Evolutionary conservation across 768 basidiomycete genomes (phyloP).

Genomic region (Mrakia blollopis): DNA sequence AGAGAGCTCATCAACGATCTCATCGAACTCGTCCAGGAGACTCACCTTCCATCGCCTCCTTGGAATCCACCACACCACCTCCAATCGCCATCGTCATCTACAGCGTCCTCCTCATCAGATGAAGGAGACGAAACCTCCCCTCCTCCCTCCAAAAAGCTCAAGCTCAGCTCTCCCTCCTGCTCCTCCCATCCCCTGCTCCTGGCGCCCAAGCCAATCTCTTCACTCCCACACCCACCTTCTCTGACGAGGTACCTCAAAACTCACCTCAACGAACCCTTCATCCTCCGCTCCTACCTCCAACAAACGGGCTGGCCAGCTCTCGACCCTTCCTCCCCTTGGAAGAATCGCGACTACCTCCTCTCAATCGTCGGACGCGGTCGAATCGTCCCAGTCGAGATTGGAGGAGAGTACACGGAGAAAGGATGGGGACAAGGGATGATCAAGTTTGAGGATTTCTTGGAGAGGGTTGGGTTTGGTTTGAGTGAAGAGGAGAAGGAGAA

Average conservation of each 20-base stretch:
- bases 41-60: conserved; percentile 36
- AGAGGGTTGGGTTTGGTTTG: conserved; percentile 43
- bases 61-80: background rate
- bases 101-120: background rate
- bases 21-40: too few species aligned
- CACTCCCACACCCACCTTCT: too few species aligned
- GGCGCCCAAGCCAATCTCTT: conserved; percentile 46
- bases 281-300: conserved; percentile 58
- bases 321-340: conserved; percentile 33
- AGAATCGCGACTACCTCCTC: conserved; percentile 64
- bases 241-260: conserved; percentile 56
- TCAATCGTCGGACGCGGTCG: conserved; percentile 70
- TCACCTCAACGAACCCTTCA: conserved; percentile 59
- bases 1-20: conserved; percentile 57
- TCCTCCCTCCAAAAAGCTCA: background rate
- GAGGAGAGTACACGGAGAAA: conserved; percentile 69
- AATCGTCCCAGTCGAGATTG: conserved; percentile 84
- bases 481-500: conserved; percentile 10
- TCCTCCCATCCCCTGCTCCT: conserved; percentile 35
- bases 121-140: background rate
- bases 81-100: background rate
- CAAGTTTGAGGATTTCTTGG: conserved; percentile 69
- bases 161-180: background rate
- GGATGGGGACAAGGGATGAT: conserved; percentile 80
- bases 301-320: conserved; percentile 66